phyloP scores from a whole-genome alignment of 1,284 basidiomycete species.

The Melampsora occidentalis region DNA sequence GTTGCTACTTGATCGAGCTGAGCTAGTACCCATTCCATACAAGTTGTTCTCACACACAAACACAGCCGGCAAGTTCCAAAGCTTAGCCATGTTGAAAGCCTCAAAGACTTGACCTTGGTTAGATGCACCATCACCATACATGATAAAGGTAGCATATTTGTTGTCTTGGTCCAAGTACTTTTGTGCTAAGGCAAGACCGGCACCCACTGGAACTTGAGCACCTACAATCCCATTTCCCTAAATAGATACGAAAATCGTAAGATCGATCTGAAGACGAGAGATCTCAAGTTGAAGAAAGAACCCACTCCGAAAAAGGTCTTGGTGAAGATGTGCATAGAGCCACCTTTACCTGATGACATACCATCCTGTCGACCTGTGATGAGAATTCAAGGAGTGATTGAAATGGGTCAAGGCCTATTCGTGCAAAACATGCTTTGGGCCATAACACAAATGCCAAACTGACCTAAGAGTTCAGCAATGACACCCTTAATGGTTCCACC shows the following conservation, averaged over 20 bases:
- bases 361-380: constrained; percentile 71
- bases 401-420: background rate
- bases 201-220: constrained; percentile 93
- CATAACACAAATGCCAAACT: background rate
- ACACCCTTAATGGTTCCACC: constrained; percentile 90
- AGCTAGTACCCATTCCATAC: constrained; percentile 95
- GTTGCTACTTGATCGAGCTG: constrained; percentile 85
- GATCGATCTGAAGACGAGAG: background rate
- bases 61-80: constrained; percentile 89
- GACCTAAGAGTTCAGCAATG: constrained; percentile 79
- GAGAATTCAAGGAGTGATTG: background rate
- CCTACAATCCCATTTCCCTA: constrained; percentile 99
- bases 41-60: constrained; percentile 99
- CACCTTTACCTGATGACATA: constrained; percentile 96
- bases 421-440: background rate
- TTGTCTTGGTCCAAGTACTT: constrained; percentile 74
- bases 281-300: constrained; percentile 56
- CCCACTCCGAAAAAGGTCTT: constrained; percentile 76
- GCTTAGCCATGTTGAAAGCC: constrained; percentile 98
- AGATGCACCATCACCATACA: constrained; percentile 98
- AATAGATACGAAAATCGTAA: constrained; percentile 54
- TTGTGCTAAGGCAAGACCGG: constrained; percentile 90
- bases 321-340: constrained; percentile 70
- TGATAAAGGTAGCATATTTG: constrained; percentile 64
- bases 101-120: constrained; percentile 99